phyloP scores from a whole-genome alignment of 2,329 filamentous ascomycete species.

The Stachybotrys chlorohalonatus region DNA sequence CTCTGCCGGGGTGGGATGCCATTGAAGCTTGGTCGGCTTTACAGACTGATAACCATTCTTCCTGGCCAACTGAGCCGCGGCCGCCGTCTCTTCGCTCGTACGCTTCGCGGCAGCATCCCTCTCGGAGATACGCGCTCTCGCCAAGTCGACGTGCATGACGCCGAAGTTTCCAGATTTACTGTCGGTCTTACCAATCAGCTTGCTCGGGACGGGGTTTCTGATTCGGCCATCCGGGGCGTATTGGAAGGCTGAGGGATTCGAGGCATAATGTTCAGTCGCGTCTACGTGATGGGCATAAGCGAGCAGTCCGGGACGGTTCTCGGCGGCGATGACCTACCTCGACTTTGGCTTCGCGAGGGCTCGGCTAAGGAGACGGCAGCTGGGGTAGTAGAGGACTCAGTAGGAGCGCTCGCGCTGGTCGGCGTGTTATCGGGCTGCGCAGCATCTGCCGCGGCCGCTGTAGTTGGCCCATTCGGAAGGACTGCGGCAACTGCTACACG shows the following conservation, averaged over 20 bases:
- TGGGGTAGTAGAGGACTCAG: conserved; percentile 16
- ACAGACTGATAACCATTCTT: conserved; percentile 44
- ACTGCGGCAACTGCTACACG: not conserved
- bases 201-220: conserved; percentile 51
- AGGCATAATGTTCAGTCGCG: not conserved
- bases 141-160: conserved; percentile 52
- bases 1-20: conserved; percentile 9
- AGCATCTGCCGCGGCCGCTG: not conserved
- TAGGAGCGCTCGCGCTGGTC: conserved; percentile 8
- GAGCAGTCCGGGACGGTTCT: not conserved
- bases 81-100: conserved; percentile 51
- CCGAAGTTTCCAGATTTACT: conserved; percentile 51
- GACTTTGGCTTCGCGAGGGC: not conserved
- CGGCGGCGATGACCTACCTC: not conserved
- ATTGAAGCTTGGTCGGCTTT: conserved; percentile 30
- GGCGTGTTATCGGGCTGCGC: conserved; percentile 6
- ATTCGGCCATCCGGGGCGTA: conserved; percentile 20
- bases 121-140: conserved; percentile 34
- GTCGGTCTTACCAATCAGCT: conserved; percentile 50
- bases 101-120: conserved; percentile 48
- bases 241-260: conserved; percentile 7
- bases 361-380: not conserved
- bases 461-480: not conserved
- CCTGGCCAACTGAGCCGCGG: conserved; percentile 47
- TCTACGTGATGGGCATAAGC: conserved; percentile 2